Percentiles rank a stretch among this genome's conserved stretches.
These are phyloP conservation scores for Rutidosis leptorrhynchoides DNA, from an alignment of 129 eudicot species.

Conservation along the genomic window DNA sequence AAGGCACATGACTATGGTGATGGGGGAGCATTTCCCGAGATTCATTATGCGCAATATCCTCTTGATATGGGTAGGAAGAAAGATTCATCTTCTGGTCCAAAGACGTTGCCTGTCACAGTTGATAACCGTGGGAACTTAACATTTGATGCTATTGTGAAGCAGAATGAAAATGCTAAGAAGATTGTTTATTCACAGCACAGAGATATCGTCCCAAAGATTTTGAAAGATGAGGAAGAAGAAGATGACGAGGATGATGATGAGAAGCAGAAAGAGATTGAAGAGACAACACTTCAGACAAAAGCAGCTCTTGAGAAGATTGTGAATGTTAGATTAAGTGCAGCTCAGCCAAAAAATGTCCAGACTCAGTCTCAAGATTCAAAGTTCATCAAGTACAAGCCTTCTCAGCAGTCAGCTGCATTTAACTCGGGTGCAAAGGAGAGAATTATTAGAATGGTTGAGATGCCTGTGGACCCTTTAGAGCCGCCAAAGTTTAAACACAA, in stretches of 20 bases:
- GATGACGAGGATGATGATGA: conserved; percentile 59
- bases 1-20: conserved; percentile 88
- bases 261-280: conserved; percentile 71
- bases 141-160: conserved; percentile 87
- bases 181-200: conserved; percentile 70
- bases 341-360: conserved; percentile 86
- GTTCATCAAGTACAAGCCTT: conserved; percentile 78
- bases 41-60: conserved; percentile 87
- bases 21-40: conserved; percentile 96
- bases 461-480: conserved; percentile 90
- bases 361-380: conserved; percentile 61
- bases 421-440: conserved; percentile 92
- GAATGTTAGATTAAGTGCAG: conserved; percentile 79
- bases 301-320: conserved; percentile 86
- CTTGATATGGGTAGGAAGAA: conserved; percentile 88
- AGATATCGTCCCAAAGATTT: conserved; percentile 66
- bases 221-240: conserved; percentile 55
- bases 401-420: conserved; percentile 78
- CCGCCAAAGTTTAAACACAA: conserved; percentile 96
- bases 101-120: conserved; percentile 79
- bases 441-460: conserved; percentile 84
- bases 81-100: conserved; percentile 49
- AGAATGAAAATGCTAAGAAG: conserved; percentile 67
- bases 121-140: conserved; percentile 70
- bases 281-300: conserved; percentile 62